Conservation (phyloP, 441 rosid genomes). For the Pelargonium myrrhifolium region DNA sequence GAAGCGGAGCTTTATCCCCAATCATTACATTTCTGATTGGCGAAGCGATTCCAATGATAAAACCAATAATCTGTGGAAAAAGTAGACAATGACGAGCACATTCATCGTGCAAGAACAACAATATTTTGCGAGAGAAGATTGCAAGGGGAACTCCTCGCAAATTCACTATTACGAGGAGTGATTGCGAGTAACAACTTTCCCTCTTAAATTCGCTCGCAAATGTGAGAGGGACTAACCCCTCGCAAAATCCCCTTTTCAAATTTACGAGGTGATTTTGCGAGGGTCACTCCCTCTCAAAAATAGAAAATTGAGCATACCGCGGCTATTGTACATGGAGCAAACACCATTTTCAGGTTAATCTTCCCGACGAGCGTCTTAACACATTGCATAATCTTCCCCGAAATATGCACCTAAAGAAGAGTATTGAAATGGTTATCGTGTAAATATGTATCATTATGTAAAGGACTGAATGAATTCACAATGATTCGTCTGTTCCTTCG, state of each 20-base stretch:
- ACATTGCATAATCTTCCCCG: constrained; percentile 12
- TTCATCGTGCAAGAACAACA: too few relatives aligned
- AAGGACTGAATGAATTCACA: too few relatives aligned
- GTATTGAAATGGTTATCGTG: background rate
- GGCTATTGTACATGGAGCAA: constrained; percentile 32
- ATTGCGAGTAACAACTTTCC: too few relatives aligned
- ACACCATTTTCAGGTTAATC: constrained; percentile 24
- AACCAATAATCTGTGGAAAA: constrained; percentile 27
- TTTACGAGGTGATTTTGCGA: too few relatives aligned
- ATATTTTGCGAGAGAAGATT: too few relatives aligned
- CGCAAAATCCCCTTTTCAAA: too few relatives aligned
- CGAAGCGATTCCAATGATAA: constrained; percentile 27
- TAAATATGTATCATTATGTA: background rate
- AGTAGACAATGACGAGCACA: background rate
- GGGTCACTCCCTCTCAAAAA: too few relatives aligned
- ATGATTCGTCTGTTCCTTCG: too few relatives aligned
- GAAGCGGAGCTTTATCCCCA: constrained; percentile 35
- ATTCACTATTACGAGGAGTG: too few relatives aligned
- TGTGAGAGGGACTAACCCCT: too few relatives aligned
- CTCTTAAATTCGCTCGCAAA: too few relatives aligned
- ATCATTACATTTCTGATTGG: constrained; percentile 23
- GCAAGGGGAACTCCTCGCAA: too few relatives aligned
- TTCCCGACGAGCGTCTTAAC: constrained; percentile 9
- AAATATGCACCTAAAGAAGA: constrained; percentile 11
- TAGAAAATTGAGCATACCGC: constrained; percentile 19